phyloP scores from a whole-genome alignment of 1,284 basidiomycete genomes.

The Trichosporon ovoides region DNA sequence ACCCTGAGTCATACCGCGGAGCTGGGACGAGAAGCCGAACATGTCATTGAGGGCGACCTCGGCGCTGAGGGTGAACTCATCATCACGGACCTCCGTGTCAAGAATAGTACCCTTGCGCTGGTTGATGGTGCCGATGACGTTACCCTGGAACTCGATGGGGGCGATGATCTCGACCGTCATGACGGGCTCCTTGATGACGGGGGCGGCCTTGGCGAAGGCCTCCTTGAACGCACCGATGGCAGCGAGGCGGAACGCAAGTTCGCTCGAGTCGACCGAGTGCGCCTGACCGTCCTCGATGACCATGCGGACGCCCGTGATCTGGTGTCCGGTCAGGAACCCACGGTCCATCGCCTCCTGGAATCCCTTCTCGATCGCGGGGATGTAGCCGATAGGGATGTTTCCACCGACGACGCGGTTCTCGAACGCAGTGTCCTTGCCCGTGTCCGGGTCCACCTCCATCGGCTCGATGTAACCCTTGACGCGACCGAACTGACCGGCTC shows the following conservation, averaged over 20 bases:
- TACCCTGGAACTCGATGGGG: slow-evolving; percentile 94
- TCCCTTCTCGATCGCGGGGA: slow-evolving; percentile 95
- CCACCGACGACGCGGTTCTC: slow-evolving; percentile 88
- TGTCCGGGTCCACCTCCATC: slow-evolving; percentile 72
- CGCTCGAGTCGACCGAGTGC: slow-evolving; percentile 96
- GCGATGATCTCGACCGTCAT: slow-evolving; percentile 98
- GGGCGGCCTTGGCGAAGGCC: slow-evolving; percentile 68
- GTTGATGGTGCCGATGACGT: slow-evolving; percentile 91
- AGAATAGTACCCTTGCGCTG: slow-evolving; percentile 89
- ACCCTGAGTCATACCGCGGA: slow-evolving; percentile 91
- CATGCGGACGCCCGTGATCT: slow-evolving; percentile 78
- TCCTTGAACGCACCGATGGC: slow-evolving; percentile 91
- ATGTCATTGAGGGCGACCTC: slow-evolving; percentile 97
- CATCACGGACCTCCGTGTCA: slow-evolving; percentile 93
- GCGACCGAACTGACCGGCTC: slow-evolving; percentile 93
- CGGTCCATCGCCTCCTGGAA: slow-evolving; percentile 93
- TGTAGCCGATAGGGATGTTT: slow-evolving; percentile 83
- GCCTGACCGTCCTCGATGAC: slow-evolving; percentile 87
- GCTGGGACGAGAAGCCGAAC: slow-evolving; percentile 92
- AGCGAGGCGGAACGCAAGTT: slow-evolving; percentile 88
- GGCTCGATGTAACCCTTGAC: slow-evolving; percentile 91
- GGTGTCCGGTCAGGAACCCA: slow-evolving; percentile 83
- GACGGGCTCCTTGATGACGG: slow-evolving; percentile 89
- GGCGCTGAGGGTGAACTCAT: slow-evolving; percentile 88
- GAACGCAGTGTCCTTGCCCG: slow-evolving; percentile 80